Evolutionary conservation across 352 stramenopile species (phyloP).

Genomic region (Phytophthora capsici): DNA sequence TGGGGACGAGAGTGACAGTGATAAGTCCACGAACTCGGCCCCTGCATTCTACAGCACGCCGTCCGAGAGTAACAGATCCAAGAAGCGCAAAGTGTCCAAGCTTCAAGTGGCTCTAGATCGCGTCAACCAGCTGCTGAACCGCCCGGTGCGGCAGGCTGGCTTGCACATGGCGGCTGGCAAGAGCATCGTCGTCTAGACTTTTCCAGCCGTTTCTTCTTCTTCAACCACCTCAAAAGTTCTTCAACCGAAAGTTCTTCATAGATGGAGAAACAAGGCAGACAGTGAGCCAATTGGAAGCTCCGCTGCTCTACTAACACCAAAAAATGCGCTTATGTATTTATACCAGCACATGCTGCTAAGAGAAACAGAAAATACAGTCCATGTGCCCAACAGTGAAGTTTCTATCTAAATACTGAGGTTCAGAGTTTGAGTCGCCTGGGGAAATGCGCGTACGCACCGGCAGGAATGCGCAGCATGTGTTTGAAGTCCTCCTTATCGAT

Average conservation of each 20-base stretch:
- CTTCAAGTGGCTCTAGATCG: slow-evolving; percentile 69
- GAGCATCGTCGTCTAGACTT: slow-evolving; percentile 72
- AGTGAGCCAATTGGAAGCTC: slow-evolving; percentile 38
- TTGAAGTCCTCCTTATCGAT: slow-evolving; percentile 57
- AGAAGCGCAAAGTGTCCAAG: slow-evolving; percentile 74
- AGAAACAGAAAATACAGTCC: slow-evolving; percentile 35
- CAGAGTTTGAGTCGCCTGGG: slow-evolving; percentile 42
- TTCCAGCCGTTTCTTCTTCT: slow-evolving; percentile 9
- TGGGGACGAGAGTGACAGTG: slow-evolving; percentile 32
- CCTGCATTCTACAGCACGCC: slow-evolving; percentile 39
- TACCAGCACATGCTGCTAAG: slow-evolving; percentile 22
- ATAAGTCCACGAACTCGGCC: slow-evolving; percentile 27
- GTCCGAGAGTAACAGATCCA: slow-evolving; percentile 48
- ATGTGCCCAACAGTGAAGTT: slow-evolving; percentile 15
- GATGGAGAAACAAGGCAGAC: slow-evolving; percentile 24
- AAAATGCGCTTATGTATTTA: slow-evolving; percentile 41
- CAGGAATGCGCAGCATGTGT: slow-evolving; percentile 57
- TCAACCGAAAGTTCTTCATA: slow-evolving; percentile 23
- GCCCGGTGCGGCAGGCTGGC: slow-evolving; percentile 71
- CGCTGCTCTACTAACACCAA: slow-evolving; percentile 11
- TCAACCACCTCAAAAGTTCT: slow-evolving; percentile 18
- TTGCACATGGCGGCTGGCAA: slow-evolving; percentile 66
- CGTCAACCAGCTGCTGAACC: slow-evolving; percentile 78
- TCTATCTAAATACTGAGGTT: slow-evolving; percentile 6
- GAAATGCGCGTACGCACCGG: slow-evolving; percentile 56